phyloP scores from a whole-genome alignment of 2,329 filamentous ascomycete species.

The Cladobotryum mycophilum region DNA sequence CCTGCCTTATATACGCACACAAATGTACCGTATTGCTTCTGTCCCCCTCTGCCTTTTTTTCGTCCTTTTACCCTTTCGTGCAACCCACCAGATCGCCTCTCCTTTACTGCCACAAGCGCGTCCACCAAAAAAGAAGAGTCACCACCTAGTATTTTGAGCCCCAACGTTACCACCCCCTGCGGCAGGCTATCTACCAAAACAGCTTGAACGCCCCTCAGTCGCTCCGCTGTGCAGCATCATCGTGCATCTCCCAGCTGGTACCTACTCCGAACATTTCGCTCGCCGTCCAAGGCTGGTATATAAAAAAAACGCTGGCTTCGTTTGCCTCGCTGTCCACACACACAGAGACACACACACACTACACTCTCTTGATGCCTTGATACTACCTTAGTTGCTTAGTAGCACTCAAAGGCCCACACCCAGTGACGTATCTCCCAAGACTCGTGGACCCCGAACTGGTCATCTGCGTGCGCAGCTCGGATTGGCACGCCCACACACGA shows the following conservation, averaged over 20 bases:
- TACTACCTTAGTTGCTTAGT: no score
- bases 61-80: neutral
- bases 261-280: neutral
- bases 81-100: neutral
- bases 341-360: no score
- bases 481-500: slow-evolving; percentile 5
- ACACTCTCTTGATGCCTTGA: no score
- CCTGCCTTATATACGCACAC: neutral
- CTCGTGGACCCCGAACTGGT: slow-evolving; percentile 10
- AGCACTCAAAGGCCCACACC: slow-evolving; percentile 1
- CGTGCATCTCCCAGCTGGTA: neutral
- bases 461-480: slow-evolving; percentile 11
- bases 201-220: neutral
- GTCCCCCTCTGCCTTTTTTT: neutral
- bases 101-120: neutral
- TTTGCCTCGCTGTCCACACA: no score
- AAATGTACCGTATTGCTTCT: neutral
- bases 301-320: no score
- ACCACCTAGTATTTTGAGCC: no score
- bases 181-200: neutral
- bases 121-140: no score
- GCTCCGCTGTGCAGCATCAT: neutral
- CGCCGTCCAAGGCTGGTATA: no score
- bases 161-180: no score
- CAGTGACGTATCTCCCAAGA: slow-evolving; percentile 13